Conservation (phyloP, 2,329 filamentous ascomycete genomes). For the Trichoderma aggressivum region DNA sequence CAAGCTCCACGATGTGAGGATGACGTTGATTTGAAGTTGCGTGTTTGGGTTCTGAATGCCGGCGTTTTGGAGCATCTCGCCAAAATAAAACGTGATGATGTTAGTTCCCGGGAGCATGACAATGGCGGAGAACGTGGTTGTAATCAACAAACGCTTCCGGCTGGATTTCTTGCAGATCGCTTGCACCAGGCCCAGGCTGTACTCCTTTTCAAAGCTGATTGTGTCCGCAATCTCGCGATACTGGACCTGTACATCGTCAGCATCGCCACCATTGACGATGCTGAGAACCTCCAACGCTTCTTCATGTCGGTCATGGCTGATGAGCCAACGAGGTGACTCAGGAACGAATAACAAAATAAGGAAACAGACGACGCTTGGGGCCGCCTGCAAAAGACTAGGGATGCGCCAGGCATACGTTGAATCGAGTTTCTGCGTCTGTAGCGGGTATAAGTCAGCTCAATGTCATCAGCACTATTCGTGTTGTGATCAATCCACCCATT, state of each 20-base stretch:
- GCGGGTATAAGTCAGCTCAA: neutral
- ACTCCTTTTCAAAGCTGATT: neutral
- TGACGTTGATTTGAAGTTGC: neutral
- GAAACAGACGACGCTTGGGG: neutral
- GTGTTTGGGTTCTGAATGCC: neutral
- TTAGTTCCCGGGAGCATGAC: neutral
- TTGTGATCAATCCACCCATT: neutral
- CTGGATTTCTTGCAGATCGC: neutral
- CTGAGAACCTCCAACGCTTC: neutral
- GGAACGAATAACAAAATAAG: neutral
- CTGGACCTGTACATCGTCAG: neutral
- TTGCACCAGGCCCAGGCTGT: neutral
- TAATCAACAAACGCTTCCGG: neutral
- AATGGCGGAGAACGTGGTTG: neutral
- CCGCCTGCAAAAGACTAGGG: neutral
- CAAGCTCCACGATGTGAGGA: neutral
- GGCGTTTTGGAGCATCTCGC: neutral
- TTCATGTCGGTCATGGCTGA: neutral
- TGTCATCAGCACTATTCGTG: neutral
- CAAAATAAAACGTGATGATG: neutral
- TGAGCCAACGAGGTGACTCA: neutral
- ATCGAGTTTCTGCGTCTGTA: neutral
- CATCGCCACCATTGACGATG: neutral
- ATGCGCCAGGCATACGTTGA: neutral
- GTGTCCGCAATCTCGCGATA: neutral